phyloP scores from a whole-genome alignment of 495 filamentous ascomycete species.

The Aspergillus taichungensis region DNA sequence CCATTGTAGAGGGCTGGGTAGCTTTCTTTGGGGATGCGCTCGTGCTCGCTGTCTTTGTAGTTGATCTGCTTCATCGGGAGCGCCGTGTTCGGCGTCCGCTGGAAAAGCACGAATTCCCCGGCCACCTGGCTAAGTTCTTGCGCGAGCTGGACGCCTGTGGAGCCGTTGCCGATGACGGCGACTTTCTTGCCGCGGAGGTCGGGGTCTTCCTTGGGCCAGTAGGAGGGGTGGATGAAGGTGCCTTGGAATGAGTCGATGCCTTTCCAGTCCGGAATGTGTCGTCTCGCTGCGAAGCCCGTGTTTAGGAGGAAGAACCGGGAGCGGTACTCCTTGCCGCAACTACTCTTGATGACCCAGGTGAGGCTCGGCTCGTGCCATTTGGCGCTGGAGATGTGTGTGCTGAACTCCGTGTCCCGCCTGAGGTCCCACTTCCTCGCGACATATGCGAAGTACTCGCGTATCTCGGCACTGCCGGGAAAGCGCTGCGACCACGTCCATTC shows the following conservation, averaged over 20 bases:
- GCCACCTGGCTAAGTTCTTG: constrained; percentile 25
- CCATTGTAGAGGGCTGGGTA: constrained; percentile 27
- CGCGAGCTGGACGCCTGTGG: constrained; percentile 18
- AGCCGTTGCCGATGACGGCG: constrained; percentile 19
- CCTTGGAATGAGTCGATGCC: not conserved
- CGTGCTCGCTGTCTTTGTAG: constrained; percentile 27
- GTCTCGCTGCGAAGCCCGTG: no score
- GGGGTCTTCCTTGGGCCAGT: constrained; percentile 1
- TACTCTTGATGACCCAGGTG: constrained; percentile 31
- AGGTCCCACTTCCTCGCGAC: constrained; percentile 42
- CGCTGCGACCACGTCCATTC: constrained; percentile 43
- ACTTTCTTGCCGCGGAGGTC: constrained; percentile 15
- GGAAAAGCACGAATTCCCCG: constrained; percentile 31
- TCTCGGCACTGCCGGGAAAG: constrained; percentile 42
- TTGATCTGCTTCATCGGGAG: constrained; percentile 37
- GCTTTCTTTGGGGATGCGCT: constrained; percentile 34
- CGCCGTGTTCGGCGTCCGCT: constrained; percentile 37
- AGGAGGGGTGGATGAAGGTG: not conserved
- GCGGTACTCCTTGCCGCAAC: no score
- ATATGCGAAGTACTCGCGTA: constrained; percentile 47
- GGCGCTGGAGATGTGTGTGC: constrained; percentile 37
- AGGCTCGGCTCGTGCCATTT: constrained; percentile 24
- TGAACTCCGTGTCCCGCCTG: constrained; percentile 44
- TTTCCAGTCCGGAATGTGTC: no score
- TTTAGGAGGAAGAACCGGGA: no score